phyloP scores from a whole-genome alignment of 2,329 filamentous ascomycete genomes.

The Diplodia corticola region DNA sequence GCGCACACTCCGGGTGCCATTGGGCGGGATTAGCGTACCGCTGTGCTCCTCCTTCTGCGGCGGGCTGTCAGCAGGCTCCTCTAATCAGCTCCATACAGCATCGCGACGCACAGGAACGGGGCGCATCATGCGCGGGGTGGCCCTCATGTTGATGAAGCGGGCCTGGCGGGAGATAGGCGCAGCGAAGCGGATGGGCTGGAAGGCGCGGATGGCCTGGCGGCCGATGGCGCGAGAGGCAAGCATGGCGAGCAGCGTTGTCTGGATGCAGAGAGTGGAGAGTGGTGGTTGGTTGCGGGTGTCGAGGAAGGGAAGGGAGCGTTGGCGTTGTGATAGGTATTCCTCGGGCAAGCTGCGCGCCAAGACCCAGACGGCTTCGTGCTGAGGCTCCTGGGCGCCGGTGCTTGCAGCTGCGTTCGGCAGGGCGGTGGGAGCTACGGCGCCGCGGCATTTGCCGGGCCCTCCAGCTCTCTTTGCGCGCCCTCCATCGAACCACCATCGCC shows the following conservation, averaged over 20 bases:
- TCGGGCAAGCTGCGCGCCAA: conserved; percentile 13
- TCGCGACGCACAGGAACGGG: conserved; percentile 68
- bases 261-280: conserved; percentile 33
- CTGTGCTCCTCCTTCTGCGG: conserved; percentile 63
- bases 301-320: conserved; percentile 30
- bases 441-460: conserved; percentile 15
- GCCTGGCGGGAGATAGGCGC: conserved; percentile 20
- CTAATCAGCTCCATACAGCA: neutral
- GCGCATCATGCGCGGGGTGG: conserved; percentile 48
- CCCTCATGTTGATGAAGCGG: conserved; percentile 44
- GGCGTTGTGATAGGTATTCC: conserved; percentile 17
- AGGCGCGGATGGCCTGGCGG: conserved; percentile 31
- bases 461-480: conserved; percentile 13
- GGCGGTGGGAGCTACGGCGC: conserved; percentile 12
- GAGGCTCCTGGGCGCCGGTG: neutral
- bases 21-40: conserved; percentile 46
- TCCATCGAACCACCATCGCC: conserved; percentile 19
- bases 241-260: conserved; percentile 32
- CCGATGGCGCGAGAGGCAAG: conserved; percentile 42
- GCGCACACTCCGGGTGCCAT: neutral
- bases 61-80: conserved; percentile 42
- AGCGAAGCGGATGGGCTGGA: conserved; percentile 23
- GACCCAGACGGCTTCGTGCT: neutral
- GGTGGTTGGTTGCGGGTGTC: conserved; percentile 28
- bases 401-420: neutral